Percentiles rank a stretch among this genome's conserved stretches.
These are phyloP conservation scores for Saccharomycopsis microspora DNA, from an alignment of 805 yeast genomes.

Conservation along the genomic window DNA sequence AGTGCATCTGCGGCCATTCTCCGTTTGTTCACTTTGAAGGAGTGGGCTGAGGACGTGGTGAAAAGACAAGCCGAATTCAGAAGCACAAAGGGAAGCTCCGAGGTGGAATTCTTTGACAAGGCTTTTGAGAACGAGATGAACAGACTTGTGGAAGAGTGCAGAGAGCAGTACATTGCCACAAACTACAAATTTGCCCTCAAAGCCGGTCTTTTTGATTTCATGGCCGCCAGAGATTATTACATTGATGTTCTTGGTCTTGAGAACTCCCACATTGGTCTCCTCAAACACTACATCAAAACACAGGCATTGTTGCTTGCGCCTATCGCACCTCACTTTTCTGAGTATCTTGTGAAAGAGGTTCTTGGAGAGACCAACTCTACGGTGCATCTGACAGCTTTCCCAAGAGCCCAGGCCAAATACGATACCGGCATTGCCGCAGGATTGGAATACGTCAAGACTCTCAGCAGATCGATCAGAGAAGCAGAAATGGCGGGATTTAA, in stretches of 20 bases:
- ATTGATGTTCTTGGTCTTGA: constrained; percentile 52
- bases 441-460: constrained; percentile 65
- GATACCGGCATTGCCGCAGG: constrained; percentile 54
- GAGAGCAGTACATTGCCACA: constrained; percentile 58
- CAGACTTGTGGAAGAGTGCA: constrained; percentile 60
- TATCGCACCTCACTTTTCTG: constrained; percentile 92
- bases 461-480: constrained; percentile 83
- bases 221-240: constrained; percentile 91
- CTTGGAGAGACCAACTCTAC: constrained; percentile 47
- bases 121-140: constrained; percentile 95
- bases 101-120: constrained; percentile 61
- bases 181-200: constrained; percentile 84
- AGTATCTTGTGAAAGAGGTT: constrained; percentile 77
- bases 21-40: constrained; percentile 83
- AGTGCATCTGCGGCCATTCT: constrained; percentile 96
- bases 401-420: constrained; percentile 58
- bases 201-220: constrained; percentile 87
- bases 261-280: constrained; percentile 75
- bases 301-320: constrained; percentile 85
- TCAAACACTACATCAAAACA: constrained; percentile 69
- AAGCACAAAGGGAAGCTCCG: constrained; percentile 29
- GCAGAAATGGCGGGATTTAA: constrained; percentile 78
- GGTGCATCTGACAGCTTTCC: constrained; percentile 71
- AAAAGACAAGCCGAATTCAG: constrained; percentile 41
- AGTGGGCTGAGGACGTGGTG: constrained; percentile 83